Percentiles rank a stretch among this genome's conserved stretches.
Conservation (phyloP, 179 eudicot genomes). For the Drosera spatulata region DNA sequence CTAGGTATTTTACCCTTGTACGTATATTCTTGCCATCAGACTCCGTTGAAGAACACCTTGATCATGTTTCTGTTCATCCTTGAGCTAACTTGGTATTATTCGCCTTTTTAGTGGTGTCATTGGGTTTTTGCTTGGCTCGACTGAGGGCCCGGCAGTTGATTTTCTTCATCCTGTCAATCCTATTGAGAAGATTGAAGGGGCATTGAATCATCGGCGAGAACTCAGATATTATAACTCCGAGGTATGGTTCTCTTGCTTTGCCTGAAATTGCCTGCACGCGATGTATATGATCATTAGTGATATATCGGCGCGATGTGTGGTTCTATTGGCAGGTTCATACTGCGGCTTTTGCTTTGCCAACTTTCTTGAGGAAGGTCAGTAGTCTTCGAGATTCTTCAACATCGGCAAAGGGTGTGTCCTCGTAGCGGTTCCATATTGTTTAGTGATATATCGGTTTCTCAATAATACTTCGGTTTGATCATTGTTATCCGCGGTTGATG, state of each 20-base stretch:
- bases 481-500: too few species aligned
- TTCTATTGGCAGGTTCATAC: constrained; percentile 49
- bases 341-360: constrained; percentile 81
- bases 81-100: background rate
- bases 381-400: constrained; percentile 21
- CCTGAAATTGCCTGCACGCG: background rate
- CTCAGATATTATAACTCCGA: constrained; percentile 81
- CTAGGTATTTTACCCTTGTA: constrained; percentile 40
- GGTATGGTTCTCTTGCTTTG: constrained; percentile 27
- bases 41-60: too few species aligned
- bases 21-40: too few species aligned
- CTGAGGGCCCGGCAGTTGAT: constrained; percentile 82
- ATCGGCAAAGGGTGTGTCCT: too few species aligned
- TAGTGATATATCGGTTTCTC: too few species aligned
- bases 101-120: constrained; percentile 61
- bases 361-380: constrained; percentile 60
- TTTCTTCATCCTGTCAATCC: constrained; percentile 81
- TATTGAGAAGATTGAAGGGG: constrained; percentile 88
- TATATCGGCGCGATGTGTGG: background rate
- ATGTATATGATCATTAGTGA: background rate
- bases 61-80: background rate
- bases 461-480: too few species aligned
- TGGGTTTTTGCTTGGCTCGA: constrained; percentile 86
- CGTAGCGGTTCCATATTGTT: too few species aligned
- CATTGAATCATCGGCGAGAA: constrained; percentile 48